phyloP scores from a whole-genome alignment of 2,329 filamentous ascomycete genomes.

The Xylaria multiplex region DNA sequence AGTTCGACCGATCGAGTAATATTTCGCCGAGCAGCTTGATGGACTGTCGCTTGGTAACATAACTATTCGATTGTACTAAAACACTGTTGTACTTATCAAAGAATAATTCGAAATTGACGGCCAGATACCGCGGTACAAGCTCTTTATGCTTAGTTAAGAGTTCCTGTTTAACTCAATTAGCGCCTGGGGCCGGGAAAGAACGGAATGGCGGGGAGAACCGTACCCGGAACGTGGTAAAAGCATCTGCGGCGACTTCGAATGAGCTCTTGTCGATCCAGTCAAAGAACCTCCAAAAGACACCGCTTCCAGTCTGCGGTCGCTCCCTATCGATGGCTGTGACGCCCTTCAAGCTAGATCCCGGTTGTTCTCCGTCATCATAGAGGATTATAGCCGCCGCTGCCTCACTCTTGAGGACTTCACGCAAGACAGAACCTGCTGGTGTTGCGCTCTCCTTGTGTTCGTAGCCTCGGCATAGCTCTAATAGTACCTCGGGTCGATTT shows the following conservation, averaged over 20 bases:
- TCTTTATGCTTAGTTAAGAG: constrained; percentile 94
- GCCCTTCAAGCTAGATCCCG: constrained; percentile 77
- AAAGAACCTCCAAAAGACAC: constrained; percentile 97
- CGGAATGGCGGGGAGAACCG: not conserved
- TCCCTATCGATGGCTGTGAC: constrained; percentile 81
- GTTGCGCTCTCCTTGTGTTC: constrained; percentile 91
- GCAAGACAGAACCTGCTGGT: constrained; percentile 86
- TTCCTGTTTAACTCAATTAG: constrained; percentile 62
- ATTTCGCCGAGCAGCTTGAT: constrained; percentile 98
- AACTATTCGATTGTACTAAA: constrained; percentile 90
- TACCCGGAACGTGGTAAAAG: constrained; percentile 96
- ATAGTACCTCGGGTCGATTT: constrained; percentile 84
- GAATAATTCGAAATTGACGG: constrained; percentile 91
- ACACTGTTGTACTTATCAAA: constrained; percentile 90
- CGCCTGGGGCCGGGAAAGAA: not conserved
- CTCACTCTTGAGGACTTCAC: constrained; percentile 90
- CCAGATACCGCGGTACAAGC: constrained; percentile 86
- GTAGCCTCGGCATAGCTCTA: constrained; percentile 89
- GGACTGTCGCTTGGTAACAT: constrained; percentile 97
- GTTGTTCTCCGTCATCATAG: constrained; percentile 84
- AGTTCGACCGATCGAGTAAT: constrained; percentile 92
- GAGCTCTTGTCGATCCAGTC: constrained; percentile 96
- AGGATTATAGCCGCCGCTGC: constrained; percentile 89
- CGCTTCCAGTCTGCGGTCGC: constrained; percentile 77
- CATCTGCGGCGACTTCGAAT: constrained; percentile 96